Evolutionary conservation across 139 green algal genomes (phyloP).

Genomic region (Desmodesmus armatus): DNA sequence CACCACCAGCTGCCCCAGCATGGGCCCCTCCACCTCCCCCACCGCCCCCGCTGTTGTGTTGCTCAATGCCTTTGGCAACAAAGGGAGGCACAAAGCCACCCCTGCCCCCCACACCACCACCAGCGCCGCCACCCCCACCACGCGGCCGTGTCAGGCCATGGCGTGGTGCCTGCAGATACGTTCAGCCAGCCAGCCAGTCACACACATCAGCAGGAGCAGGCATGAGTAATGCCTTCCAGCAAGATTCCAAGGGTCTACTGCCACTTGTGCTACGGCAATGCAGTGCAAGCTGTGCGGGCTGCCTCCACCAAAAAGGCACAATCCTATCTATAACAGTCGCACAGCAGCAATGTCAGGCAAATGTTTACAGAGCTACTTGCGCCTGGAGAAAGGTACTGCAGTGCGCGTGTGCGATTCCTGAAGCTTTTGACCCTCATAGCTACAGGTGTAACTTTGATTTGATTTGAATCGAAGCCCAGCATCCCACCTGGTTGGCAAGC

Average conservation of each 20-base stretch:
- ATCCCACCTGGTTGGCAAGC: not conserved
- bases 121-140: not conserved
- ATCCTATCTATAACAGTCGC: not conserved
- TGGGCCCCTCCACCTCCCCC: slow-evolving; percentile 12
- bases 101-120: slow-evolving; percentile 14
- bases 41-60: slow-evolving; percentile 15
- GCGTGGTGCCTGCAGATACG: not conserved
- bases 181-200: not conserved
- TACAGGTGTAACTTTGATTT: not conserved
- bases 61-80: slow-evolving; percentile 61
- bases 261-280: not conserved
- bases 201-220: not conserved
- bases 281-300: too few species aligned
- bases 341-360: not conserved
- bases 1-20: slow-evolving; percentile 37
- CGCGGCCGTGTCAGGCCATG: not conserved
- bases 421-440: not conserved
- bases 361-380: not conserved
- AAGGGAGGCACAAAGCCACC: slow-evolving; percentile 79
- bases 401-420: too few species aligned
- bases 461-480: not conserved
- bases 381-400: too few species aligned
- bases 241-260: not conserved
- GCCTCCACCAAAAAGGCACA: too few species aligned
- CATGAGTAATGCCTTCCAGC: not conserved